Base-by-base conservation (phyloP, 1,139 yeast genomes). In the Yamadazyma kanchanaburiensis region DNA sequence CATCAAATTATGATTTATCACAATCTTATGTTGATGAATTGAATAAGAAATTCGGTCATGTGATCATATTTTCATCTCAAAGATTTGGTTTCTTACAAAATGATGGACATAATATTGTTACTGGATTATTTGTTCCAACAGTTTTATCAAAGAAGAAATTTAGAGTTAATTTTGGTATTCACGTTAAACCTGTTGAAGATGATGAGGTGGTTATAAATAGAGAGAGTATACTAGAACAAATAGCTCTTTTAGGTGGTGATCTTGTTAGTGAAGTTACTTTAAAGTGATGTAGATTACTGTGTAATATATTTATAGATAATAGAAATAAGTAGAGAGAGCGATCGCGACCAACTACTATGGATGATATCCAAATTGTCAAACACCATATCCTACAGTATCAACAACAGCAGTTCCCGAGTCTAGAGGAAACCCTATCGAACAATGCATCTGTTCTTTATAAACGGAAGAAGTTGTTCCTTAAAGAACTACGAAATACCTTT, bases 121-220 rank as follows among this genome's bases (percentile, higher is more conserved):
- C 89, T 14, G 97, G 96, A 2, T 62, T 89, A 31, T 80, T 91
- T 63, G 77, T 83, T 34, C 95, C 95, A 4, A 63, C 72, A 6
- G 61, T 74, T 14, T 51, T 71, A 38, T 59, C 70, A 27, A 62
- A 64, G 26, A 77, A 74, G 58, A 80, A 79, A 51, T 88, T 88
- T 60, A 80, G 81, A 49, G 95, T 84, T 16, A 86, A 82, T 44
- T 60, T 84, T 41, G 94, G 89, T 15, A 80, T 77, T 46, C 83
- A 87, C 43, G 73, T 81, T 29, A 72, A 73, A 49, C 95, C 95
- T 1, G 57, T 68, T 5, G 72, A 61, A 16, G 46, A 53, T 26
- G 73, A 61, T 18, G 76, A 66, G 32, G 85, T 85, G n/a, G 63
- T 63, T 27, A 63, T 88, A 33, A 87, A 89, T 55, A 80, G 75